Conservation (phyloP, 192 early-diverging fungal genomes). For the Dimargaris cristalligena region DNA sequence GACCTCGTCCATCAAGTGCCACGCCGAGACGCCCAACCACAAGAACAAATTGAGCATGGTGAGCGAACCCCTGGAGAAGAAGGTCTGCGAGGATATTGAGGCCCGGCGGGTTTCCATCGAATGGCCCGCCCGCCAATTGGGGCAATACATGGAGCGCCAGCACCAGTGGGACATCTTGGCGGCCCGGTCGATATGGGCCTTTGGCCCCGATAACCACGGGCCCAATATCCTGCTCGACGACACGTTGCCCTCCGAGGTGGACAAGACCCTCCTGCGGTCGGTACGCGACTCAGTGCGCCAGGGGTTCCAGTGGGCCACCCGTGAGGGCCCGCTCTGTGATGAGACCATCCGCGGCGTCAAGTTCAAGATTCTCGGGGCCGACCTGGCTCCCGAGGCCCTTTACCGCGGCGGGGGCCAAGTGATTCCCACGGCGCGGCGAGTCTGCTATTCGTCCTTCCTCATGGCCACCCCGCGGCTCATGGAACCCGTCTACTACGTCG, state of each 20-base stretch:
- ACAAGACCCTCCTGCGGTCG: conserved; percentile 60
- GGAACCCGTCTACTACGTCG: conserved; percentile 94
- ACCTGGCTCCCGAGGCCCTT: conserved; percentile 69
- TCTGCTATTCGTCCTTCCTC: conserved; percentile 92
- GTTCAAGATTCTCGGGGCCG: conserved; percentile 80
- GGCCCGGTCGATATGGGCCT: conserved; percentile 90
- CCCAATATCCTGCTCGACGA: conserved; percentile 92
- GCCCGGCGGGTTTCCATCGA: conserved; percentile 43
- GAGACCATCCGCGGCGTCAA: conserved; percentile 95
- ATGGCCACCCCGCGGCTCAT: conserved; percentile 89
- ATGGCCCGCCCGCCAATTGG: conserved; percentile 59
- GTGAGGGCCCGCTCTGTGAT: conserved; percentile 92
- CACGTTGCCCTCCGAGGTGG: conserved; percentile 81
- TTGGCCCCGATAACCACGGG: conserved; percentile 83
- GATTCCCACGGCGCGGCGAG: conserved; percentile 89
- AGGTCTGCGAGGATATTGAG: conserved; percentile 88
- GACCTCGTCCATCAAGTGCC: conserved; percentile 84
- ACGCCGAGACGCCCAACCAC: conserved; percentile 97
- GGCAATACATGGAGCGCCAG: conserved; percentile 62
- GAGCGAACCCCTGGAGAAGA: conserved; percentile 81
- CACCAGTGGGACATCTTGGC: conserved; percentile 93
- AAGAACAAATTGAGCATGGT: conserved; percentile 96
- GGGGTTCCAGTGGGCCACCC: conserved; percentile 95
- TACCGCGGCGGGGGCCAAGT: conserved; percentile 91
- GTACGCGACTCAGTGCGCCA: conserved; percentile 78